Conservation (phyloP, 2,329 filamentous ascomycete genomes). For the Teratosphaeria destructans region DNA sequence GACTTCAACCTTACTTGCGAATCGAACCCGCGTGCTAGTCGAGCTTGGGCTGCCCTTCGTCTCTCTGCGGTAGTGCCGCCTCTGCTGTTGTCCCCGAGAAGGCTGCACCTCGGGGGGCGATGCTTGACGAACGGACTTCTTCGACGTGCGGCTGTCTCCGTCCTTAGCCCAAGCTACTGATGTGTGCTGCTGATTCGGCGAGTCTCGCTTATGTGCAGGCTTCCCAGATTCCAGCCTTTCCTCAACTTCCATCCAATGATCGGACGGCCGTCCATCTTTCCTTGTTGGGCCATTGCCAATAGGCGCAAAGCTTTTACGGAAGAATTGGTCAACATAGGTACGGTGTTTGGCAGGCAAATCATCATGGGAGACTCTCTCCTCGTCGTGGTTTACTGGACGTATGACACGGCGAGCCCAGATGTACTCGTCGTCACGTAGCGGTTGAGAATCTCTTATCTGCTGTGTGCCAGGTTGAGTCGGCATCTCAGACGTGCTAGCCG, state of each 20-base stretch:
- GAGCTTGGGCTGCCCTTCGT: slow-evolving; percentile 4
- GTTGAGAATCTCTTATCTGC: neutral
- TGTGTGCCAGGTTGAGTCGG: neutral
- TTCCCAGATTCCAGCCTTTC: neutral
- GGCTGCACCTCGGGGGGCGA: neutral
- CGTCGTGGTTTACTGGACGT: neutral
- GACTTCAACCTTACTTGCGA: slow-evolving; percentile 23
- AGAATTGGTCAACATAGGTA: neutral
- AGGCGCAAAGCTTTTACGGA: neutral
- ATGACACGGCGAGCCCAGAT: neutral
- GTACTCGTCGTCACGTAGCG: neutral
- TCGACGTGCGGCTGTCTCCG: neutral
- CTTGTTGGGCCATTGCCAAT: neutral
- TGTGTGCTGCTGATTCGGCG: neutral
- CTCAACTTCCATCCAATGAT: neutral
- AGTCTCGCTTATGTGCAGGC: neutral
- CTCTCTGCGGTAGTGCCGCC: neutral
- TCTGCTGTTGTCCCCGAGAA: neutral
- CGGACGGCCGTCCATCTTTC: neutral
- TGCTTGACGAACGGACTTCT: neutral
- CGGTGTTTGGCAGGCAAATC: neutral
- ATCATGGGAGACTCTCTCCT: neutral
- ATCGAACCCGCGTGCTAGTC: slow-evolving; percentile 18
- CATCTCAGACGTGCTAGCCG: neutral
- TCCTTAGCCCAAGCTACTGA: neutral